Evolutionary conservation across 352 stramenopile species (phyloP).

Genomic region (Lagenidium giganteum): DNA sequence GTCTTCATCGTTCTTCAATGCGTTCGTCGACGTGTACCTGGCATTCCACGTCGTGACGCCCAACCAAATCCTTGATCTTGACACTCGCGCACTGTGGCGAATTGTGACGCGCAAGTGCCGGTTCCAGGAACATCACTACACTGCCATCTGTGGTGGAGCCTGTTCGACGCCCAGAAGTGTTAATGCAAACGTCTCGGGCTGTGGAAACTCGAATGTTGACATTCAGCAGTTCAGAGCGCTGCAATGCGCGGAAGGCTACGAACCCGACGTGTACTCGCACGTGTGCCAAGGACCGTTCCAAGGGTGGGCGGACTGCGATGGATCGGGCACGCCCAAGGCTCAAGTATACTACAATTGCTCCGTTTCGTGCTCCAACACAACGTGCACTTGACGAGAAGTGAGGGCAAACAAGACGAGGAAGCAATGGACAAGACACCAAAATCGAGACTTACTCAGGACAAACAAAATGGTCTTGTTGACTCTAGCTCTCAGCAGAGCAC

Average conservation of each 20-base stretch:
- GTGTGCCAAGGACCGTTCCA: conserved; percentile 53
- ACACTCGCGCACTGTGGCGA: conserved; percentile 38
- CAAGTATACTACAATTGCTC: conserved; percentile 62
- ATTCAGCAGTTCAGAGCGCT: conserved; percentile 24
- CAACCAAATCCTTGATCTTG: conserved; percentile 64
- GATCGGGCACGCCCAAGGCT: conserved; percentile 18
- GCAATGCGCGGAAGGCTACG: conserved; percentile 26
- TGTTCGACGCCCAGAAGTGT: too few species aligned
- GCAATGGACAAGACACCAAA: conserved; percentile 6
- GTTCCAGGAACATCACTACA: conserved; percentile 41
- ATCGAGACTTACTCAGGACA: background rate
- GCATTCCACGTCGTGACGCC: conserved; percentile 67
- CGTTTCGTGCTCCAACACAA: conserved; percentile 45
- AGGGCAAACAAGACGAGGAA: too few species aligned
- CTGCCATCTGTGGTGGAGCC: conserved; percentile 39
- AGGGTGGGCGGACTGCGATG: conserved; percentile 36
- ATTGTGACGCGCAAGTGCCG: conserved; percentile 58
- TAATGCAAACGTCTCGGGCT: too few species aligned
- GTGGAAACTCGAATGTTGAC: conserved; percentile 52
- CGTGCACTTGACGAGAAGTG: conserved; percentile 36
- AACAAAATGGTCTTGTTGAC: conserved; percentile 8
- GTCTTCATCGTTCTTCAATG: conserved; percentile 53
- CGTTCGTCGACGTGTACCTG: conserved; percentile 56
- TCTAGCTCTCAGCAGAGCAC: background rate
- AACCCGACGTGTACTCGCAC: conserved; percentile 39